phyloP scores from a whole-genome alignment of 2,329 filamentous ascomycete species.

The Nemania abortiva region DNA sequence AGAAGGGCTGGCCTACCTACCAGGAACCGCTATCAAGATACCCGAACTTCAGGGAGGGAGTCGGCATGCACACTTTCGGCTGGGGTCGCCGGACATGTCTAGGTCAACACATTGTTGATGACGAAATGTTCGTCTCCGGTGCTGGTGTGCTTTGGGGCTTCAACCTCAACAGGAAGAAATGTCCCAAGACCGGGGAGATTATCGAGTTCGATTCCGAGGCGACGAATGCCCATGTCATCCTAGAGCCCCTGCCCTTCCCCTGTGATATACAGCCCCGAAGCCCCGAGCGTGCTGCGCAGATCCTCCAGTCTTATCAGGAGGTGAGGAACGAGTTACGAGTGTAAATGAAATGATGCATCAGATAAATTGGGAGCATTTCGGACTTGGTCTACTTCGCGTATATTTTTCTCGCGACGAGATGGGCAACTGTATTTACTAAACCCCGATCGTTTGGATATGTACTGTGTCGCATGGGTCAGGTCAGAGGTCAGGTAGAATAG shows the following conservation, averaged over 20 bases:
- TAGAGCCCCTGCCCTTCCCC: constrained; percentile 62
- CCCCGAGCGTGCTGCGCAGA: constrained; percentile 53
- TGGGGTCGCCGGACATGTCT: constrained; percentile 73
- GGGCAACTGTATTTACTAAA: constrained; percentile 6
- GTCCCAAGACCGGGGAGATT: constrained; percentile 57
- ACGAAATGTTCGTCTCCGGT: constrained; percentile 66
- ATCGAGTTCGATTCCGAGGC: constrained; percentile 63
- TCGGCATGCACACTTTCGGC: constrained; percentile 72
- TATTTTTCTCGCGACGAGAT: background rate
- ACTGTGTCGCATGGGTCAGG: background rate
- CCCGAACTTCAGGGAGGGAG: constrained; percentile 70
- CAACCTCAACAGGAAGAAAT: constrained; percentile 56
- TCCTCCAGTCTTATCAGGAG: constrained; percentile 55
- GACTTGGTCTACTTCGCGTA: background rate
- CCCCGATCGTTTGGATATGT: background rate
- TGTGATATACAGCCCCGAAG: constrained; percentile 60
- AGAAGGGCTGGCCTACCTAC: constrained; percentile 72
- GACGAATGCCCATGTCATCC: constrained; percentile 65
- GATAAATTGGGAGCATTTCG: background rate
- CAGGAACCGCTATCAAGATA: constrained; percentile 73
- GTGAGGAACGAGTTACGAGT: constrained; percentile 52
- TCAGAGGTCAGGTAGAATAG: background rate
- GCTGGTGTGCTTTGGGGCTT: constrained; percentile 65
- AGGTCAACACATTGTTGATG: constrained; percentile 72
- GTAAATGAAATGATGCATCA: constrained; percentile 3